These are phyloP conservation scores for Fusarium pininemorale DNA, from an alignment of 2,329 filamentous ascomycete species.

Conservation along the genomic window DNA sequence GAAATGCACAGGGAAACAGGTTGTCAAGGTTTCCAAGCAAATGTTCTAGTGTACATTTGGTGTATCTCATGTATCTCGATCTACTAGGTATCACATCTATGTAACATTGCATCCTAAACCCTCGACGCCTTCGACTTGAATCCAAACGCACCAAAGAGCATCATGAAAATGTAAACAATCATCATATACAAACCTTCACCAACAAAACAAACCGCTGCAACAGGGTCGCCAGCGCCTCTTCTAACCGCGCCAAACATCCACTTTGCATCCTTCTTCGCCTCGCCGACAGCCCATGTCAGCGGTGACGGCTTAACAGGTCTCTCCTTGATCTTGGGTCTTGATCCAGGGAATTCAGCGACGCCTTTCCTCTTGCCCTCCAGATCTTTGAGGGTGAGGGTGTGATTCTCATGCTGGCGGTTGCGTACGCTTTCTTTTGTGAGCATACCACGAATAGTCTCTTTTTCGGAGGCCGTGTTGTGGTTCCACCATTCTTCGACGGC, in stretches of 20 bases:
- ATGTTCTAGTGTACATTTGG: background rate
- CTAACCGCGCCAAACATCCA: constrained; percentile 30
- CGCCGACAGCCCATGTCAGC: constrained; percentile 32
- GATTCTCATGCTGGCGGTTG: constrained; percentile 41
- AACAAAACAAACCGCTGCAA: constrained; percentile 13
- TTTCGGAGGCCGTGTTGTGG: constrained; percentile 47
- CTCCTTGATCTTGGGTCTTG: constrained; percentile 35
- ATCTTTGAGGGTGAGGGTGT: constrained; percentile 40
- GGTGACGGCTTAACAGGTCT: constrained; percentile 35
- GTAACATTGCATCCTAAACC: background rate
- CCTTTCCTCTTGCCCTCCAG: constrained; percentile 37
- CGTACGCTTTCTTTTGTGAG: constrained; percentile 42
- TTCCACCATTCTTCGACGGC: constrained; percentile 81
- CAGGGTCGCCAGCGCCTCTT: constrained; percentile 28
- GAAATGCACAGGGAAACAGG: background rate
- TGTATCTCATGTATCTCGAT: background rate
- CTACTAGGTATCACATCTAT: background rate
- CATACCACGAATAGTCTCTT: constrained; percentile 33
- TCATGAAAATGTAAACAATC: constrained; percentile 9
- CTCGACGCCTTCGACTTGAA: background rate
- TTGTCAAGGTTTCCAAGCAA: background rate
- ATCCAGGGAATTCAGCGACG: constrained; percentile 41
- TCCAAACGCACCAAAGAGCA: constrained; percentile 8
- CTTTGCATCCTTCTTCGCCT: constrained; percentile 27
- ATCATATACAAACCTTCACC: constrained; percentile 17